Evolutionary conservation across 192 early-diverging fungal species (phyloP).

Genomic region (Entomortierella chlamydospora): DNA sequence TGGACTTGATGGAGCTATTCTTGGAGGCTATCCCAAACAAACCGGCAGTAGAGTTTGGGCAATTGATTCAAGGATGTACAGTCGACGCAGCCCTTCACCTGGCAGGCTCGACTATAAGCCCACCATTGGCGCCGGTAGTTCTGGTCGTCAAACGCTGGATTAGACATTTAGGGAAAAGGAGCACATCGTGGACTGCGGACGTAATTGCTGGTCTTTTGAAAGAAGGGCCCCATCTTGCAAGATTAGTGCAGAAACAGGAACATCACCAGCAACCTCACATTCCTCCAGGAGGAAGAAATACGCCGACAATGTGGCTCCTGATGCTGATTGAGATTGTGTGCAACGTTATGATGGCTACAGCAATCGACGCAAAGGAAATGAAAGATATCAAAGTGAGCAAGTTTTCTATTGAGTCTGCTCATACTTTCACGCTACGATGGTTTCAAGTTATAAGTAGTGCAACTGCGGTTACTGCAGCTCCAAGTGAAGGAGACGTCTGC

Average conservation of each 20-base stretch:
- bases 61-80: slow-evolving; percentile 32
- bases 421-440: slow-evolving; percentile 35
- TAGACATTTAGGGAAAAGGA: slow-evolving; percentile 41
- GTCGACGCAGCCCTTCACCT: slow-evolving; percentile 35
- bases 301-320: slow-evolving; percentile 30
- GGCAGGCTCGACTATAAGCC: slow-evolving; percentile 12
- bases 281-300: slow-evolving; percentile 17
- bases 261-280: slow-evolving; percentile 16
- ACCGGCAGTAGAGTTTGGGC: slow-evolving; percentile 47
- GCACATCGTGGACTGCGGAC: slow-evolving; percentile 38
- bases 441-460: slow-evolving; percentile 32
- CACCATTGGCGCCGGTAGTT: slow-evolving; percentile 34
- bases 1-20: slow-evolving; percentile 48
- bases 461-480: not conserved
- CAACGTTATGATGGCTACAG: slow-evolving; percentile 43
- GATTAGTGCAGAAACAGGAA: slow-evolving; percentile 39
- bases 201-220: slow-evolving; percentile 34
- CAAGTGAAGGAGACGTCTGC: slow-evolving; percentile 25
- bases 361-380: slow-evolving; percentile 35
- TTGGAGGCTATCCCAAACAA: slow-evolving; percentile 34
- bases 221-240: slow-evolving; percentile 12
- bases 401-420: slow-evolving; percentile 37
- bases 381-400: slow-evolving; percentile 44
- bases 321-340: slow-evolving; percentile 45
- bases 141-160: slow-evolving; percentile 45